Base-by-base conservation (phyloP, 805 yeast genomes). In the Starmerella stellata region DNA sequence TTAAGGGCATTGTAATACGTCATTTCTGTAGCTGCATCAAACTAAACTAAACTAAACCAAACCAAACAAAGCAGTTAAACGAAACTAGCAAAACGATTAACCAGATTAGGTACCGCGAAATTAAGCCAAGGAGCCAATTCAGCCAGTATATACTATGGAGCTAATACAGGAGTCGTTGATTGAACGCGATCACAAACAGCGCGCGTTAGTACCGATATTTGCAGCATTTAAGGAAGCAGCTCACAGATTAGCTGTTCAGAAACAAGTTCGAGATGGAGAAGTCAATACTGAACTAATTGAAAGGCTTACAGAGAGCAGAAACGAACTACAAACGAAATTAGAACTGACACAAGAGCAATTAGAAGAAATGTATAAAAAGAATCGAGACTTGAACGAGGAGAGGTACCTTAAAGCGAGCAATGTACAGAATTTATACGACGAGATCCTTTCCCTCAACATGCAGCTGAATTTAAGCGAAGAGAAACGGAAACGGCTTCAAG, bases 351-450 rank as follows among this genome's bases (percentile, higher is more conserved):
- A 34, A 46, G 38, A 16, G 55, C 57, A 43, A 41, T 46, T 29
- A 42, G 50, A 36, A 56, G 29, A 34, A 21, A 46, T 48, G 2
- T 51, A 51, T 37, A 40, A 43, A 30, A 41, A 45, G 5, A 40
- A 41, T 1, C 34, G 53, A 4, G 44, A 45, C 17, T 36, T 45
- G 38, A 37, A 45, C 9, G 54, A 51, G 34, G 53, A 50, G 36
- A 48, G 50, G 38, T 47, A 48, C 38, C 23, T 65, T 21, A 74
- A 73, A 54, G 66, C 72, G 38, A 66, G 66, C 46, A 65, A 74
- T 4, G 65, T 74, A 16, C 78, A 72, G 43, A 59, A 66, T 24
- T 54, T 75, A 32, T 75, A 75, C 42, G 85, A 80, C 50, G 90
- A 79, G 49, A 60, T 75, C 21, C 60, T 79, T 16, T 66, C 74